Base-by-base conservation (phyloP, 208 protist species). In the Leptomonas pyrrhocoris region DNA sequence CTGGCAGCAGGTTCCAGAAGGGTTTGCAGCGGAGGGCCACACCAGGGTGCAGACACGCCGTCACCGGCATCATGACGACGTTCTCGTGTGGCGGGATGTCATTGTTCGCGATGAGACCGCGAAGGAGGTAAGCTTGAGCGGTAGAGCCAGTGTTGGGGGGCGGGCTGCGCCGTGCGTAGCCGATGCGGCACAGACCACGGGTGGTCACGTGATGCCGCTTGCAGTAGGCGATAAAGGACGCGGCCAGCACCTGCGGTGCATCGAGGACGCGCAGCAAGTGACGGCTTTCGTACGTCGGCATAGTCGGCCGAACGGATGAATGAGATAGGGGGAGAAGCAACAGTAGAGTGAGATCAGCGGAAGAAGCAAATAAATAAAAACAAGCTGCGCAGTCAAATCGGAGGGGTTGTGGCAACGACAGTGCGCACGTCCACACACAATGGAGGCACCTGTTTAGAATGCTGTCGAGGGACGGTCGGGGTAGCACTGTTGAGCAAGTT, bases 61-160 rank as follows among this genome's bases (percentile, higher is more conserved):
- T 76, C 55, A 79, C 75, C 9, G 85, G 79, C 60, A 94, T 71
- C 75, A 92, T 88, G 28, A 88, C 86, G 28, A 94, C 69, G 57
- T 92, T 94, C 30, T 92, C 86, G 61, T 88, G 77, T 73, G 83
- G 85, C 8, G 64, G 54, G 38, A 94, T 92, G 66, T 93, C 75
- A 53, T 85, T 84, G 62, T 87, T 91, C 7, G 89, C 89, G 40
- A 94, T 84, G 53, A 94, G 83, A 4, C 89, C 86, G 28, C 89
- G 81, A 54, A 94, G 73, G 43, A 67, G 40, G 38, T 46, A 36
- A 48, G 13, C 53, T 31, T 64, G 30, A 15, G 54, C 28, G 36
- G 9, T 15, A 4, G 36, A 48, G 15, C 25, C 16, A 21, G 61
- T n/a, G 25, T 42, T 58, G 8, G 46, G 34, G 12, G 70, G 71